Evolutionary conservation across 2,329 filamentous ascomycete genomes (phyloP).

Genomic region (Plectosphaerella cucumerina): DNA sequence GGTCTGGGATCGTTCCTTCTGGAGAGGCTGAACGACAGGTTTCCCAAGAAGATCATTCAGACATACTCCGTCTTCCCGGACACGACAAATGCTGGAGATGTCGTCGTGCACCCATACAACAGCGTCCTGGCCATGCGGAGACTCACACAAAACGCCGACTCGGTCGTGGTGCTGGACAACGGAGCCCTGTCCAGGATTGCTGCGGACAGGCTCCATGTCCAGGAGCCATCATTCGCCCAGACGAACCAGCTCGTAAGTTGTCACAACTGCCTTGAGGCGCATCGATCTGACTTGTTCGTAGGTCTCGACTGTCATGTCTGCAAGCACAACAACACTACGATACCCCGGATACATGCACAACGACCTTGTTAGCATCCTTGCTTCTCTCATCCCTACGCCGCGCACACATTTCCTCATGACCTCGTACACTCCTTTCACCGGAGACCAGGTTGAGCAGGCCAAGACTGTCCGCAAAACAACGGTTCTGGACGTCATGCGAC

Average conservation of each 20-base stretch:
- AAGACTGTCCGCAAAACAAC: constrained; percentile 98
- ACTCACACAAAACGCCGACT: constrained; percentile 93
- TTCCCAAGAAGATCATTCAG: constrained; percentile 98
- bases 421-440: constrained; percentile 95
- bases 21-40: constrained; percentile 92
- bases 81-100: constrained; percentile 78
- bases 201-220: constrained; percentile 88
- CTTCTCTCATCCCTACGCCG: constrained; percentile 91
- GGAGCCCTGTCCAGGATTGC: constrained; percentile 91
- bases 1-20: constrained; percentile 94
- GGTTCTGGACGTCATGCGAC: constrained; percentile 94
- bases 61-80: constrained; percentile 99
- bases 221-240: constrained; percentile 93
- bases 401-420: constrained; percentile 98
- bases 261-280: background rate
- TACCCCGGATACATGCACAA: constrained; percentile 99
- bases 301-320: constrained; percentile 97
- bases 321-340: constrained; percentile 90
- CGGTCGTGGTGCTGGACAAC: constrained; percentile 95
- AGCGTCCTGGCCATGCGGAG: constrained; percentile 88
- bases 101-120: constrained; percentile 98
- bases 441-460: constrained; percentile 91
- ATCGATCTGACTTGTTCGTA: constrained; percentile 23
- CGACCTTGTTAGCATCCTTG: constrained; percentile 93
- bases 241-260: constrained; percentile 81